Percentiles rank a stretch among this genome's conserved stretches.
Evolutionary conservation across 495 filamentous ascomycete genomes (phyloP).

Genomic region (Daldinia bambusicola): DNA sequence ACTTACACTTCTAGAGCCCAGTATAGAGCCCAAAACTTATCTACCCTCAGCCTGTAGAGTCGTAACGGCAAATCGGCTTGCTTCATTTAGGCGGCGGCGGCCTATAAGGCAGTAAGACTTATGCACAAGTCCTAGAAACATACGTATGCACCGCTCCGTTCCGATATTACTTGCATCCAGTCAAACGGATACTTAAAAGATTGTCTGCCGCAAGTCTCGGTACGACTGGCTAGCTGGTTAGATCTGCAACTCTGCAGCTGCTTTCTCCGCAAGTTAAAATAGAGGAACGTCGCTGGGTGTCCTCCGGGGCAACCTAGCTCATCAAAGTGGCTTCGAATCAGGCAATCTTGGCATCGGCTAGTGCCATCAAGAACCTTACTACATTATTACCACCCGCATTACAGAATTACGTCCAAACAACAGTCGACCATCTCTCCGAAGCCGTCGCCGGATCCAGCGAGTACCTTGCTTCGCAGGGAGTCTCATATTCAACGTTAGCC

Average conservation of each 20-base stretch:
- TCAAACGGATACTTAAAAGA: constrained; percentile 16
- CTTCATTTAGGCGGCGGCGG: background rate
- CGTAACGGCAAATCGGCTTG: constrained; percentile 15
- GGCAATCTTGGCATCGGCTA: constrained; percentile 60
- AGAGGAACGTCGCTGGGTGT: constrained; percentile 47
- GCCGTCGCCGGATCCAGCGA: constrained; percentile 64
- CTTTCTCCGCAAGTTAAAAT: constrained; percentile 39
- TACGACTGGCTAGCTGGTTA: constrained; percentile 26
- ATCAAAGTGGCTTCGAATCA: constrained; percentile 67
- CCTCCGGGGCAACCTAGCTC: constrained; percentile 54
- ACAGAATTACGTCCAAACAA: constrained; percentile 59
- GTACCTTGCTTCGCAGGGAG: constrained; percentile 62
- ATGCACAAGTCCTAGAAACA: constrained; percentile 36
- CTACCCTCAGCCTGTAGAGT: constrained; percentile 4
- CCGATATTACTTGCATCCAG: constrained; percentile 33
- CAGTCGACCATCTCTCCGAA: constrained; percentile 52
- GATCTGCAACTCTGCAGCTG: constrained; percentile 14
- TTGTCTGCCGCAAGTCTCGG: constrained; percentile 33
- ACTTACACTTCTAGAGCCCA: background rate
- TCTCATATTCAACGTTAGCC: constrained; percentile 57
- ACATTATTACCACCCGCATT: constrained; percentile 56
- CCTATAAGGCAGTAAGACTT: constrained; percentile 12
- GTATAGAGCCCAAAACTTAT: background rate
- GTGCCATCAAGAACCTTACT: constrained; percentile 60
- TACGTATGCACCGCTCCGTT: constrained; percentile 35